A percentile compares a stretch with the other conserved stretches of the same genome.
These are phyloP conservation scores for Penicillium verhagenii DNA, from an alignment of 495 filamentous ascomycete genomes.

Conservation along the genomic window DNA sequence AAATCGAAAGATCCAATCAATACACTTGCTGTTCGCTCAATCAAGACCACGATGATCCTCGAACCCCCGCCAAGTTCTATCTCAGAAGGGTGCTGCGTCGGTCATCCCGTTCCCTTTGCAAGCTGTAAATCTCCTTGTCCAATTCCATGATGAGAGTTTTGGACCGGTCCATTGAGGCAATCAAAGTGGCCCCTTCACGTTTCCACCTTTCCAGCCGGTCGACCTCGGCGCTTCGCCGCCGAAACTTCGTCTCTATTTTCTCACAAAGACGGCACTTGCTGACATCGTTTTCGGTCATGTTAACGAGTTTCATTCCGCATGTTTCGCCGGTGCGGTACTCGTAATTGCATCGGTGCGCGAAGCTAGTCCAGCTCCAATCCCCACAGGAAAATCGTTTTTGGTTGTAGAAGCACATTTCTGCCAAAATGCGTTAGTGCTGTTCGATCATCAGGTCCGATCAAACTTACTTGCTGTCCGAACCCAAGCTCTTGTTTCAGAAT, in stretches of 20 bases:
- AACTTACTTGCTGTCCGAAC: constrained; percentile 36
- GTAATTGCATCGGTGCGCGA: constrained; percentile 90
- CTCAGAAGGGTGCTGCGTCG: constrained; percentile 33
- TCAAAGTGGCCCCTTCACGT: constrained; percentile 63
- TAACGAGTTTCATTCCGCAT: constrained; percentile 90
- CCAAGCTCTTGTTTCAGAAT: constrained; percentile 39
- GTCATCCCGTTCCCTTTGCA: constrained; percentile 43
- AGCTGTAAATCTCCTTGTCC: constrained; percentile 59
- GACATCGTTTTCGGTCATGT: constrained; percentile 58
- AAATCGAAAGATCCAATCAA: constrained; percentile 19
- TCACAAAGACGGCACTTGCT: constrained; percentile 81
- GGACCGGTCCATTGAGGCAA: constrained; percentile 79
- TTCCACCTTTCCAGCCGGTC: constrained; percentile 82
- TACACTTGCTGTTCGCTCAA: constrained; percentile 17
- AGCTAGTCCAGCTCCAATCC: constrained; percentile 95
- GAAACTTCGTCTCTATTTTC: constrained; percentile 83
- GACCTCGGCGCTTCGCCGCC: constrained; percentile 70
- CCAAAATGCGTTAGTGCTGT: constrained; percentile 34
- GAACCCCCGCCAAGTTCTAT: constrained; percentile 13
- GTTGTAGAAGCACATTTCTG: constrained; percentile 60
- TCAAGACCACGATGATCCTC: constrained; percentile 12
- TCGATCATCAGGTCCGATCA: constrained; percentile 21
- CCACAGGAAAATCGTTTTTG: constrained; percentile 64
- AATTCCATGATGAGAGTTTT: constrained; percentile 60
- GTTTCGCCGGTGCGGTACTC: constrained; percentile 98